These are phyloP conservation scores for Striga hermonthica DNA, from an alignment of 305 asterid genomes.

Conservation along the genomic window DNA sequence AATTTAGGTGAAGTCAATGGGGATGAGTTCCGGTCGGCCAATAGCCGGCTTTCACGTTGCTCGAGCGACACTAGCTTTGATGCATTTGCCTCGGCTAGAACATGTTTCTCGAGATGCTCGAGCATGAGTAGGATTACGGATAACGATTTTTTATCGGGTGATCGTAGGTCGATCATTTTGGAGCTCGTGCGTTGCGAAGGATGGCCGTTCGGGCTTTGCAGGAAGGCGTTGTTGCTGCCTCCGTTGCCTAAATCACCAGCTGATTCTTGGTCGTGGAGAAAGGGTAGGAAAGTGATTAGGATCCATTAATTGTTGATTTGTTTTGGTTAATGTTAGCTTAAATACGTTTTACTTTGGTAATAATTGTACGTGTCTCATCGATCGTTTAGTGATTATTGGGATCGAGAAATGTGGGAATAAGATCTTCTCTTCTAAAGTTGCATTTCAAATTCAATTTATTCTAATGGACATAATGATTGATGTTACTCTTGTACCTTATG, in stretches of 20 bases:
- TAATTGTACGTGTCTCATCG: too few species aligned
- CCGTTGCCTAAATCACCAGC: conserved; percentile 83
- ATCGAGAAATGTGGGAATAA: too few species aligned
- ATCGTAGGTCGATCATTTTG: conserved; percentile 35
- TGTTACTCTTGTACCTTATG: too few species aligned
- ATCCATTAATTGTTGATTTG: not conserved
- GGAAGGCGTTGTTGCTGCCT: conserved; percentile 57
- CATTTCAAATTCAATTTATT: too few species aligned
- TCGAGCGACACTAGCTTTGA: conserved; percentile 50
- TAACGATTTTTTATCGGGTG: conserved; percentile 27
- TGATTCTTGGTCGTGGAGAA: conserved; percentile 78
- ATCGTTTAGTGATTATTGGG: too few species aligned
- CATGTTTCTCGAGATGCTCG: conserved; percentile 53
- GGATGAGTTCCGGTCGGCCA: conserved; percentile 43
- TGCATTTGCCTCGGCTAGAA: conserved; percentile 48
- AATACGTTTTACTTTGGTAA: too few species aligned
- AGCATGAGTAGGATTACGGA: conserved; percentile 50
- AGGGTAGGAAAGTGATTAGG: conserved; percentile 38
- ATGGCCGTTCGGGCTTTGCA: conserved; percentile 77
- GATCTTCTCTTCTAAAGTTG: too few species aligned
- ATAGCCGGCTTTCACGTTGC: conserved; percentile 47
- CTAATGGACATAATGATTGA: too few species aligned
- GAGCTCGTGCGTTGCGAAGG: conserved; percentile 61
- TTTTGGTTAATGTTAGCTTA: too few species aligned
- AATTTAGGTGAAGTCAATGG: conserved; percentile 1